phyloP scores from a whole-genome alignment of 192 early-diverging fungal species.

The Linderina pennispora region DNA sequence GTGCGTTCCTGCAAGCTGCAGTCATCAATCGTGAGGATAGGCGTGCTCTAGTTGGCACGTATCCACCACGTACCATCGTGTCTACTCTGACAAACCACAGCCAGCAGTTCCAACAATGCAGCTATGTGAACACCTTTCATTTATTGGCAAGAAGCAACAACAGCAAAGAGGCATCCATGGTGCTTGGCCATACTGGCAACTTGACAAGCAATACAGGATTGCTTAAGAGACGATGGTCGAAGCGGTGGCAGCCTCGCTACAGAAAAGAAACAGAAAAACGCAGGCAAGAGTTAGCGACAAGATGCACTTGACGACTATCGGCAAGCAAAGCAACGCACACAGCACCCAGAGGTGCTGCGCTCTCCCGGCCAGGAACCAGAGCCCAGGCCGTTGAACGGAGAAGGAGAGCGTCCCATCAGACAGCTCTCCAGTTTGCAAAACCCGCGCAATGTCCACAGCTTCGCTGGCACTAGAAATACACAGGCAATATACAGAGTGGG shows the following conservation, averaged over 20 bases:
- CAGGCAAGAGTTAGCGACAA: neutral
- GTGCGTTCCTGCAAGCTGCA: too few relatives aligned
- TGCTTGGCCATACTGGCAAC: too few relatives aligned
- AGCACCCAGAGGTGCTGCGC: conserved; percentile 3
- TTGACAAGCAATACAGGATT: conserved; percentile 20
- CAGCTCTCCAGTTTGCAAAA: conserved; percentile 14
- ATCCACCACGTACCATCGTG: too few relatives aligned
- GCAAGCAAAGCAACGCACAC: conserved; percentile 35
- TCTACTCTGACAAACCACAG: too few relatives aligned
- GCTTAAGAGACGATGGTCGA: conserved; percentile 15
- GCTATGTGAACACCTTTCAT: too few relatives aligned
- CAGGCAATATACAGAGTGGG: conserved; percentile 7
- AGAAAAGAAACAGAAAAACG: conserved; percentile 1
- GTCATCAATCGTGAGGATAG: too few relatives aligned
- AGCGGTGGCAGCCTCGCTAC: conserved; percentile 2
- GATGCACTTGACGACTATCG: conserved; percentile 35
- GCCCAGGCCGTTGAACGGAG: neutral
- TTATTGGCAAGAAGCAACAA: too few relatives aligned
- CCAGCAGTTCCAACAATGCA: too few relatives aligned
- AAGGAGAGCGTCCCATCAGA: neutral
- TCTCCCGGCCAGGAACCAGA: conserved; percentile 8
- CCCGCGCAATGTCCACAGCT: conserved; percentile 30
- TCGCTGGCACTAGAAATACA: conserved; percentile 11
- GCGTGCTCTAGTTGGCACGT: too few relatives aligned
- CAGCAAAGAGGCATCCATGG: too few relatives aligned